Conservation (phyloP, 129 eudicot genomes). For the Tagetes patula region DNA sequence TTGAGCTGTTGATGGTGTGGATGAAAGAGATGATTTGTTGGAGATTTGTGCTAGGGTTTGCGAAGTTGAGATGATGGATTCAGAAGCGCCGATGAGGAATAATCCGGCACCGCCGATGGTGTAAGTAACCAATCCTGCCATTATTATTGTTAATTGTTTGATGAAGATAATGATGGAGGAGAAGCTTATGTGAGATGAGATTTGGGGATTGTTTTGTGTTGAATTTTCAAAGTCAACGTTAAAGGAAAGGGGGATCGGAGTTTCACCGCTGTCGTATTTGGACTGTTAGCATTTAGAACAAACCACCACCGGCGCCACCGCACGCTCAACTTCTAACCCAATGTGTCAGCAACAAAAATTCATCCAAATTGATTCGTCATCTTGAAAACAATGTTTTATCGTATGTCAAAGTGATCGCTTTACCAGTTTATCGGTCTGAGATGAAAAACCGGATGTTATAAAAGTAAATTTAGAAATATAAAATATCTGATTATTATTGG, state of each 20-base stretch:
- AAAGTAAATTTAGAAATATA: no score
- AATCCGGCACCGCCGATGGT: constrained; percentile 71
- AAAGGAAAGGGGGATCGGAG: background rate
- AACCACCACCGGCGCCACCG: no score
- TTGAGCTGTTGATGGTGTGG: constrained; percentile 4
- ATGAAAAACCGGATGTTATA: no score
- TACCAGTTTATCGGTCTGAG: no score
- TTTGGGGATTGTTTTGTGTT: constrained; percentile 7
- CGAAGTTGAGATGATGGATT: constrained; percentile 52
- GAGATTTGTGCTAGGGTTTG: constrained; percentile 34
- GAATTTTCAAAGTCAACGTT: constrained; percentile 27
- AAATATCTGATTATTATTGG: no score
- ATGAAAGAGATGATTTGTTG: constrained; percentile 28
- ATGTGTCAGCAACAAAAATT: no score
- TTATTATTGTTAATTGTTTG: constrained; percentile 23
- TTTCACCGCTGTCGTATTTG: constrained; percentile 6
- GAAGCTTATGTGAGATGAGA: constrained; percentile 19
- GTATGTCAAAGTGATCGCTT: no score
- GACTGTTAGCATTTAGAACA: background rate
- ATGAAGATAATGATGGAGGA: background rate
- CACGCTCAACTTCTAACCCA: no score
- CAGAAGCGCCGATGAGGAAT: constrained; percentile 69
- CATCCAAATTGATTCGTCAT: no score
- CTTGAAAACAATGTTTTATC: no score
- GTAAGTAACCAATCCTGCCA: constrained; percentile 62